Percentiles rank a stretch among this genome's conserved stretches.
Evolutionary conservation across 495 filamentous ascomycete species (phyloP).

Genomic region (Neurospora terricola): DNA sequence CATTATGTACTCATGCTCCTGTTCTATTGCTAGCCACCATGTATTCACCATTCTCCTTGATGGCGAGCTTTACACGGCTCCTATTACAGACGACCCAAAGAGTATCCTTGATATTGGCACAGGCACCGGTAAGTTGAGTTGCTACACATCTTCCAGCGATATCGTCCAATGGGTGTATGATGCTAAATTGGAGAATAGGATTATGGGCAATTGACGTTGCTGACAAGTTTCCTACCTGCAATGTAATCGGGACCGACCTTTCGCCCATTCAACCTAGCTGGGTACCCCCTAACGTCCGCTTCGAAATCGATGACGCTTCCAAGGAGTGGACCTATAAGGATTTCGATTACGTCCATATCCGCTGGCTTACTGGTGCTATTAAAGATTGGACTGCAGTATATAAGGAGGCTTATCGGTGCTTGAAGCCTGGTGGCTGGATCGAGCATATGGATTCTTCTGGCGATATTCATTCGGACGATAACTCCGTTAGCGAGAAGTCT

Average conservation of each 20-base stretch:
- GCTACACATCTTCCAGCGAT: background rate
- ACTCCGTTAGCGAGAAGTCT: background rate
- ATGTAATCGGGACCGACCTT: conserved; percentile 52
- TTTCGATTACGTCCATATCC: conserved; percentile 49
- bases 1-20: conserved; percentile 15
- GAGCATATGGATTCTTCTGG: conserved; percentile 1
- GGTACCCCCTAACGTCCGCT: conserved; percentile 36
- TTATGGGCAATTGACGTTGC: conserved; percentile 10
- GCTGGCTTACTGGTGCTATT: conserved; percentile 43
- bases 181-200: conserved; percentile 10
- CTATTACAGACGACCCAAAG: conserved; percentile 27
- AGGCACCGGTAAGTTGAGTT: background rate
- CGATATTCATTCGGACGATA: background rate
- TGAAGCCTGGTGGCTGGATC: conserved; percentile 30
- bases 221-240: conserved; percentile 38
- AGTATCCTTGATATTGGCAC: background rate
- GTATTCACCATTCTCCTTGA: conserved; percentile 29
- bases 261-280: conserved; percentile 42
- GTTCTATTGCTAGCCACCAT: conserved; percentile 14
- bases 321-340: conserved; percentile 33
- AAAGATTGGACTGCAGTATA: conserved; percentile 38
- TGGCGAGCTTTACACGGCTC: conserved; percentile 45
- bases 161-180: background rate
- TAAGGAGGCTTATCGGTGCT: conserved; percentile 17
- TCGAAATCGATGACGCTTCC: conserved; percentile 43